Base-by-base conservation (phyloP, 116 monocot species). In the Trichopus zeylanicus region DNA sequence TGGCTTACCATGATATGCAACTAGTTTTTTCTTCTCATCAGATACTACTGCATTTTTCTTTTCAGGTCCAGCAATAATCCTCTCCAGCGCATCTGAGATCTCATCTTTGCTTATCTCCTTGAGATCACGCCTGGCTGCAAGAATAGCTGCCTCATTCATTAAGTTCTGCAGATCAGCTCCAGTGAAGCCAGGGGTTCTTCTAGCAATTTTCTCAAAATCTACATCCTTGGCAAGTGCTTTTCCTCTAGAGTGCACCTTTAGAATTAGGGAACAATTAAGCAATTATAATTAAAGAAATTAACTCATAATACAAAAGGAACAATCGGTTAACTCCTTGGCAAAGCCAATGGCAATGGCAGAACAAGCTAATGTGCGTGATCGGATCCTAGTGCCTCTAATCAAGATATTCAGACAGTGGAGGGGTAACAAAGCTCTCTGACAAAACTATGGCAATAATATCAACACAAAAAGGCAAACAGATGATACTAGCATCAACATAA, bases 31-130 rank as follows among this genome's bases (percentile, higher is more conserved):
- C 88, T 91, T 98, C 48, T 98, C 98, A 4, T 98, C 98, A 20
- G 98, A 91, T 7, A 98, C 98, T 32, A 98, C 98, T 8, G 98
- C 98, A 69, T 91, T 98, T 71, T 98, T 98, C 82, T 98, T 98
- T 78, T 98, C 98, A 4, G 98, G 98, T 19, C 98, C 98, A 25
- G 98, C 98, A 74, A 98, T 98, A 51, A 98, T 88, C 60, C 91
- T 84, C 70, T 98, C 98, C 18, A 98, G 67, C 19, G 98, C 98
- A 74, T 98, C 98, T 15, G 98, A 87, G 9, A 98, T 98, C 73
- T 98, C 98, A 65, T 98, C 98, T 71, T 98, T 98, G 78, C 98
- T 98, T 38, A 98, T 98, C 60, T 98, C 98, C 70, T 91, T 98
- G n/a, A 98, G 85, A 23, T 98, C 91, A 26, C 98, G 81, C 37